Conservation (phyloP, 305 asterid species). For the Lippia alba region DNA sequence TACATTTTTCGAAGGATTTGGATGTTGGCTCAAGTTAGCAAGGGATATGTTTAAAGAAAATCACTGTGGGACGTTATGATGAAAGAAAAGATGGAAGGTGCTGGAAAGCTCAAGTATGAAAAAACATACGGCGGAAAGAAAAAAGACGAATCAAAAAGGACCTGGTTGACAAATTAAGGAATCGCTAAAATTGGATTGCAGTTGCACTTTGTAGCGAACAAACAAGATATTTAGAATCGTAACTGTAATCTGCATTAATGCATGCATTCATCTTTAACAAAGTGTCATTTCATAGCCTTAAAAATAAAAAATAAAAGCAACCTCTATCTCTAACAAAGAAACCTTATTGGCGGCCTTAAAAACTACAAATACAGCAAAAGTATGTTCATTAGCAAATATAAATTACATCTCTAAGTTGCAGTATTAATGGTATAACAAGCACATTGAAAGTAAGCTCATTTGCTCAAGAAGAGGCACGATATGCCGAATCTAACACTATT, state of each 20-base stretch:
- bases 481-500: no score
- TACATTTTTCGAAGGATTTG: background rate
- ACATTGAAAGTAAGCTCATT: no score
- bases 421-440: no score
- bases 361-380: no score
- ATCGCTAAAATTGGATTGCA: background rate
- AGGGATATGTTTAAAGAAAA: background rate
- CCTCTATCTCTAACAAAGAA: no score
- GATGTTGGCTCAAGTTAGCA: background rate
- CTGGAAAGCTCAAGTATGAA: background rate
- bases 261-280: conserved; percentile 2
- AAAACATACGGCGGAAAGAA: background rate
- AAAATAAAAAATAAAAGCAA: no score
- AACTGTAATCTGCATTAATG: background rate
- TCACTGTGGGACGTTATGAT: background rate
- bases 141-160: background rate
- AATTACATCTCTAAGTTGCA: no score
- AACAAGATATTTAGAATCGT: background rate
- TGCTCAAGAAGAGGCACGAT: no score
- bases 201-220: background rate
- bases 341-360: no score
- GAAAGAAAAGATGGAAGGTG: background rate
- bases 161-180: background rate
- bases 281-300: no score
- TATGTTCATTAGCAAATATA: no score